Evolutionary conservation across 2,329 filamentous ascomycete species (phyloP).

Genomic region (Ascocoryne sarcoides): DNA sequence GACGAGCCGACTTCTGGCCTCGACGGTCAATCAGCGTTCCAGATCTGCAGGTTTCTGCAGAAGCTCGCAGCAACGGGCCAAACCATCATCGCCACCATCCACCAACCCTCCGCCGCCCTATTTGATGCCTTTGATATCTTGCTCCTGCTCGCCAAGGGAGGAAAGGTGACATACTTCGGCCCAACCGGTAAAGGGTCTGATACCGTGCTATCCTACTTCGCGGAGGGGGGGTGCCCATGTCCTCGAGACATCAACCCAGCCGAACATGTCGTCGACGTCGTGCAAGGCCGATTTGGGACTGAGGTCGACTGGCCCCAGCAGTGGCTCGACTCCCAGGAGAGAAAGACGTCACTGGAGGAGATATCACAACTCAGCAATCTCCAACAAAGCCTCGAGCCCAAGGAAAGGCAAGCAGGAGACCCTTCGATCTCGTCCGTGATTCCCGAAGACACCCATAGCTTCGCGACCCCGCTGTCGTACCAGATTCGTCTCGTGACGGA

Average conservation of each 20-base stretch:
- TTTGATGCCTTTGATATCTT: constrained; percentile 70
- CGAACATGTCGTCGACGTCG: constrained; percentile 57
- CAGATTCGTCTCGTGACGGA: constrained; percentile 43
- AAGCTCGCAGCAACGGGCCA: constrained; percentile 59
- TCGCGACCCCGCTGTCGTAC: constrained; percentile 51
- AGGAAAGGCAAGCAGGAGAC: constrained; percentile 29
- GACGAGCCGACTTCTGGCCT: constrained; percentile 66
- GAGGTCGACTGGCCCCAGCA: constrained; percentile 66
- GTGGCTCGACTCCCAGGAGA: constrained; percentile 59
- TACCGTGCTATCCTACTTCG: constrained; percentile 60
- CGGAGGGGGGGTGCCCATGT: constrained; percentile 54
- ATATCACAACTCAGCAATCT: constrained; percentile 29
- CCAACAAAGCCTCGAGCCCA: constrained; percentile 32
- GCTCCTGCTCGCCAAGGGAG: constrained; percentile 57
- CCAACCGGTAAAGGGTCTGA: constrained; percentile 59
- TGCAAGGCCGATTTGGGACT: constrained; percentile 47
- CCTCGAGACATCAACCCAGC: constrained; percentile 59
- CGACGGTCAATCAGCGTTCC: constrained; percentile 60
- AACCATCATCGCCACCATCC: constrained; percentile 66
- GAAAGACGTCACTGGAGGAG: constrained; percentile 30
- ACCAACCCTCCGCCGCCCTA: constrained; percentile 60
- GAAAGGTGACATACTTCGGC: constrained; percentile 65
- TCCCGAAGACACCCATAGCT: constrained; percentile 30
- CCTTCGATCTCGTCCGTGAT: neutral
- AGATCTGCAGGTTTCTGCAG: constrained; percentile 59